These are phyloP conservation scores for Podila verticillata DNA, from an alignment of 192 early-diverging fungal genomes.

Conservation along the genomic window DNA sequence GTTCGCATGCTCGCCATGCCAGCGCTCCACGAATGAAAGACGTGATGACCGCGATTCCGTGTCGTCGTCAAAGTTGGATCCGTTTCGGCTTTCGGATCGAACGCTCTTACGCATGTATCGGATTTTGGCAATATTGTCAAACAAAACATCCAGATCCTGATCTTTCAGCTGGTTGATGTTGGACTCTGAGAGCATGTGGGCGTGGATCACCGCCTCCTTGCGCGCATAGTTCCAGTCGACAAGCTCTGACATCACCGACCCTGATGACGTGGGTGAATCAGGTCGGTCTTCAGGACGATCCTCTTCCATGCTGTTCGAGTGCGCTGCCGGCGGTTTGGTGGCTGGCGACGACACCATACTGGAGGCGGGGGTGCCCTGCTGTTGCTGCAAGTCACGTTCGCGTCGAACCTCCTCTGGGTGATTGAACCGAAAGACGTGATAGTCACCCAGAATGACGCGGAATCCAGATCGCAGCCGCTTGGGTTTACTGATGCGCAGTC, in stretches of 20 bases:
- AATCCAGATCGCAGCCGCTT: constrained; percentile 73
- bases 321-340: neutral
- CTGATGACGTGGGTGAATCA: constrained; percentile 50
- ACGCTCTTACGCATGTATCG: constrained; percentile 56
- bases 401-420: constrained; percentile 83
- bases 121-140: constrained; percentile 67
- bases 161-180: constrained; percentile 61
- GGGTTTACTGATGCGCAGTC: constrained; percentile 67
- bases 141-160: constrained; percentile 64
- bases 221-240: constrained; percentile 84
- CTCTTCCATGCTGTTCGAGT: constrained; percentile 47
- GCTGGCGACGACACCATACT: constrained; percentile 33
- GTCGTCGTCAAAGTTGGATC: constrained; percentile 54
- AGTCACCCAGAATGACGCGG: constrained; percentile 82
- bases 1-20: constrained; percentile 36
- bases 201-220: constrained; percentile 71
- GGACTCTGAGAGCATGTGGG: constrained; percentile 55
- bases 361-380: constrained; percentile 14
- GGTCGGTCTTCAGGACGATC: constrained; percentile 47
- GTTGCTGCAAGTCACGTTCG: constrained; percentile 59
- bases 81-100: constrained; percentile 59
- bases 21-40: constrained; percentile 29
- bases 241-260: constrained; percentile 57
- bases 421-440: constrained; percentile 88
- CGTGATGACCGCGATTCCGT: constrained; percentile 47